Base-by-base conservation (phyloP, 768 basidiomycete species). In the Cyclocybe cylindracea region DNA sequence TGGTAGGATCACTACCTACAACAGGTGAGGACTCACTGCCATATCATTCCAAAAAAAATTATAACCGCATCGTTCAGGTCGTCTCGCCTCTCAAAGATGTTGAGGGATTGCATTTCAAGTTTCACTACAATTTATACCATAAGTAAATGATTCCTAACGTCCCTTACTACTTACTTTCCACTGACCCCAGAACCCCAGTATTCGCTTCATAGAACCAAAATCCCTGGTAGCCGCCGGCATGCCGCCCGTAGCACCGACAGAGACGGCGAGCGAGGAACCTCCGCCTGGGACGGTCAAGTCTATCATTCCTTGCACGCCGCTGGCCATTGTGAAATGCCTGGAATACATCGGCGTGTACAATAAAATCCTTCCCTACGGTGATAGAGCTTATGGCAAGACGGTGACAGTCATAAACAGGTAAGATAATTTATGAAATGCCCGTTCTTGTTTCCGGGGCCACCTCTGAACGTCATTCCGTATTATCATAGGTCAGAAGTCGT, bases 21-120 rank as follows among this genome's bases (percentile, higher is more conserved):
- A 69, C 96, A 98, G 76, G 89, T 86, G 59, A 54, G 71, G 6
- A 31, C 13, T 14, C n/a, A 37, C 10, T 24, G 13, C 24, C 31
- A 7, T 18, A 10, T 16, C 18, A 29, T 37, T 2, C 35, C 11
- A 16, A 40, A 9, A 29, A 39, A 9, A 16, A 14, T 31, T 37
- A 4, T 53, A 53, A 24, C 56, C 39, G 50, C 34, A 44, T 33
- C 19, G 19, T 46, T 32, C 50, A 91, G 89, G 84, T 98, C 50
- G 94, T 99, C 6, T 94, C 93, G 0, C 94, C 97, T 2, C 80
- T 89, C 57, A 99, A 99, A 72, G 97, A 99, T 60, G 97, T 99
- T 54, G 97, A 99, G 71, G 96, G 97, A 2, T 78, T 99, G 46
- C 85, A 99, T 70, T 92, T 91, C 76, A 95, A 95, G 66, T 98